phyloP scores from a whole-genome alignment of 148 eudicot species.

The Dysphania ambrosioides region DNA sequence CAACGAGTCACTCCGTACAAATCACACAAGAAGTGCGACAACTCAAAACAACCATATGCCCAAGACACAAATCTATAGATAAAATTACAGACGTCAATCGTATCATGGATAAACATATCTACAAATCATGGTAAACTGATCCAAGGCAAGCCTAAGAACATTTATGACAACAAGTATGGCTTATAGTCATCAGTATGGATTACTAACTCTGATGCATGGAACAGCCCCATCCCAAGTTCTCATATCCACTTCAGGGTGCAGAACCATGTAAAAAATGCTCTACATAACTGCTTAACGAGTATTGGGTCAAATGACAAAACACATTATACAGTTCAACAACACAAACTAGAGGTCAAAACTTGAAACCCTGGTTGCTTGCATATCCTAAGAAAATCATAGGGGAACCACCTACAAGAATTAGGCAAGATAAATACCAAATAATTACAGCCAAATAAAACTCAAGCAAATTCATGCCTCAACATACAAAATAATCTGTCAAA shows the following conservation, averaged over 20 bases:
- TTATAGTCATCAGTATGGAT: no score
- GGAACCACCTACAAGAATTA: neutral
- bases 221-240: neutral
- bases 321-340: neutral
- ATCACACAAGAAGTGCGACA: no score
- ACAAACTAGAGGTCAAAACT: neutral
- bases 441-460: no score
- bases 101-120: no score
- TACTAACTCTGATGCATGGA: neutral
- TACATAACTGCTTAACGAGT: neutral
- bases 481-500: neutral
- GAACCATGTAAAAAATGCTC: neutral
- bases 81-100: no score
- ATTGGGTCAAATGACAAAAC: neutral
- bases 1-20: no score
- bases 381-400: no score
- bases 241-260: neutral
- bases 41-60: no score
- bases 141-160: no score
- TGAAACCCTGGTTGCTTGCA: neutral
- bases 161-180: no score
- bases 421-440: neutral
- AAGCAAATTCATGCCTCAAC: neutral
- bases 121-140: no score
- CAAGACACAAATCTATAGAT: no score